Percentiles rank a stretch among this genome's conserved stretches.
phyloP scores from a whole-genome alignment of 257 asterid species.

The Perilla frutescens region DNA sequence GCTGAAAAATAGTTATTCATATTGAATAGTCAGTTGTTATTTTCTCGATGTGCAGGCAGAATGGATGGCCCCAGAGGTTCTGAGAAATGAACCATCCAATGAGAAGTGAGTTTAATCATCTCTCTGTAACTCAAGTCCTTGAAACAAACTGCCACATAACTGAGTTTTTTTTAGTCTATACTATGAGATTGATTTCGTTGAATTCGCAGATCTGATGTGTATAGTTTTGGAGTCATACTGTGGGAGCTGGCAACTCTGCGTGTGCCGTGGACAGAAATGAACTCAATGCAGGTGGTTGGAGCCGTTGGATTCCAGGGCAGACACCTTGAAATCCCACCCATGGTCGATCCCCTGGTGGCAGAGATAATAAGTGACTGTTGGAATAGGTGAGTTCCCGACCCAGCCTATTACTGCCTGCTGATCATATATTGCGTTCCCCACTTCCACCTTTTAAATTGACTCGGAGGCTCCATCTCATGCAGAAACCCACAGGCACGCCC shows the following conservation, averaged over 20 bases:
- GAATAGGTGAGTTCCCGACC: constrained; percentile 61
- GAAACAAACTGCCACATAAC: constrained; percentile 2
- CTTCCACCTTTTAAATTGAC: not conserved
- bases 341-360: constrained; percentile 75
- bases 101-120: constrained; percentile 73
- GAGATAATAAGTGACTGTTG: constrained; percentile 83
- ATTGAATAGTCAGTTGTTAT: constrained; percentile 26
- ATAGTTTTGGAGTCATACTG: constrained; percentile 91
- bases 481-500: constrained; percentile 85
- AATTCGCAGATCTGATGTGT: constrained; percentile 86
- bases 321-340: constrained; percentile 74
- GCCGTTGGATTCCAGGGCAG: constrained; percentile 97
- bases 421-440: not conserved
- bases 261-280: constrained; percentile 93
- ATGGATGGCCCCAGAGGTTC: constrained; percentile 99
- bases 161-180: constrained; percentile 10
- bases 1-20: constrained; percentile 3
- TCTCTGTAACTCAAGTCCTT: constrained; percentile 15
- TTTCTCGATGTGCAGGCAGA: constrained; percentile 72
- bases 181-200: constrained; percentile 15
- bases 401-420: not conserved
- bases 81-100: constrained; percentile 92
- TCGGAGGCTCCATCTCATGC: constrained; percentile 41
- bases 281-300: constrained; percentile 99
- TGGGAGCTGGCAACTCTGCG: constrained; percentile 94